phyloP scores from a whole-genome alignment of 805 yeast genomes.

The Candida ortonii region DNA sequence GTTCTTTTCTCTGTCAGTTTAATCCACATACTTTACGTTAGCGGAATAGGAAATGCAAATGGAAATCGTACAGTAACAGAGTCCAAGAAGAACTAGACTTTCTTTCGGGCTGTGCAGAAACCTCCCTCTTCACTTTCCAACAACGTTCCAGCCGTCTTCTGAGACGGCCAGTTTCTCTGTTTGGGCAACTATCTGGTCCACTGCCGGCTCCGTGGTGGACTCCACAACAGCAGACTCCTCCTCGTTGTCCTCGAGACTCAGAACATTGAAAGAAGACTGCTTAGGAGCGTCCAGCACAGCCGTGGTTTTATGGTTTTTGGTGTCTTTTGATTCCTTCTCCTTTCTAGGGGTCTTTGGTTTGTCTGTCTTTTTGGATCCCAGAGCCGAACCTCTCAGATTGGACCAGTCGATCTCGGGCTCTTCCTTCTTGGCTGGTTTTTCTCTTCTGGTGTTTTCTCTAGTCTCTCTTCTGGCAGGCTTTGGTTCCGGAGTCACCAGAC shows the following conservation, averaged over 20 bases:
- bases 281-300: constrained; percentile 28
- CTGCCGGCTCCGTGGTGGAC: constrained; percentile 22
- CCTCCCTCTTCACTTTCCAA: constrained; percentile 38
- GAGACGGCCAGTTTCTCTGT: constrained; percentile 40
- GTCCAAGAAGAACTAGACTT: constrained; percentile 1
- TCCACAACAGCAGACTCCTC: constrained; percentile 36
- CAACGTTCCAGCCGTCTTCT: constrained; percentile 47
- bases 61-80: not conserved
- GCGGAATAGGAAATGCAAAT: too few relatives aligned
- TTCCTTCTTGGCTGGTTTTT: constrained; percentile 13
- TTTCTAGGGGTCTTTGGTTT: constrained; percentile 4
- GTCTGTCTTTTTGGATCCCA: constrained; percentile 7
- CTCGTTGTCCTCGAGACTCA: constrained; percentile 48
- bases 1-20: too few relatives aligned
- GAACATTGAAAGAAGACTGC: constrained; percentile 49
- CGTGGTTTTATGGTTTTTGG: constrained; percentile 29
- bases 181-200: constrained; percentile 10
- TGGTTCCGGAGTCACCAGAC: constrained; percentile 25
- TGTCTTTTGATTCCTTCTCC: constrained; percentile 5
- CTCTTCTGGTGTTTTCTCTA: constrained; percentile 10
- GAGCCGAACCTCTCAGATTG: constrained; percentile 26
- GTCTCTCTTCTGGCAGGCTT: constrained; percentile 13
- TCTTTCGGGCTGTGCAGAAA: too few relatives aligned
- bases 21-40: too few relatives aligned
- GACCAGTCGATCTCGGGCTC: constrained; percentile 22